phyloP scores from a whole-genome alignment of 1,284 basidiomycete species.

The Waitea zeae region DNA sequence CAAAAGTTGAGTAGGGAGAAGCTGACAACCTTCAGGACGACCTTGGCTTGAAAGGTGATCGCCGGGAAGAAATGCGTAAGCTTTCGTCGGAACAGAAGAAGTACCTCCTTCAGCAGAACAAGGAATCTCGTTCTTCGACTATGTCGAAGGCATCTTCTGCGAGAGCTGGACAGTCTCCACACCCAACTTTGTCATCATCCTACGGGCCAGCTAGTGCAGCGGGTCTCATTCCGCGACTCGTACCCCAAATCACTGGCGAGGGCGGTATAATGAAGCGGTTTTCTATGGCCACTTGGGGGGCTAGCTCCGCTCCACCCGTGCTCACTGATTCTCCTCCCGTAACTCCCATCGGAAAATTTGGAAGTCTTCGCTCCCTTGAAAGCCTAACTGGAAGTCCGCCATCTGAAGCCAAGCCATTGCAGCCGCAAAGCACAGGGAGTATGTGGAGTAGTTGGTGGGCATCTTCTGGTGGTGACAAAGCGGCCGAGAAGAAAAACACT shows the following conservation, averaged over 20 bases:
- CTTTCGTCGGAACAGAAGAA: slow-evolving; percentile 51
- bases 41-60: slow-evolving; percentile 57
- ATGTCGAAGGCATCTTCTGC: slow-evolving; percentile 15
- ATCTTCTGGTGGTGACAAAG: slow-evolving; percentile 38
- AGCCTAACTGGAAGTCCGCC: not conserved
- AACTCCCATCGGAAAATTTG: not conserved
- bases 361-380: not conserved
- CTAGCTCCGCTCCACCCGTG: slow-evolving; percentile 16
- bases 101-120: slow-evolving; percentile 45
- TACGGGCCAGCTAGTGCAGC: slow-evolving; percentile 43
- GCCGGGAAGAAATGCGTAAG: slow-evolving; percentile 46
- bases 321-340: slow-evolving; percentile 14
- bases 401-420: slow-evolving; percentile 19
- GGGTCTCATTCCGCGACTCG: slow-evolving; percentile 35
- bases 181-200: slow-evolving; percentile 26
- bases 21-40: slow-evolving; percentile 51
- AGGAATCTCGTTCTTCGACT: slow-evolving; percentile 15
- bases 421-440: slow-evolving; percentile 55
- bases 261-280: slow-evolving; percentile 53
- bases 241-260: slow-evolving; percentile 55
- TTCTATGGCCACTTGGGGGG: slow-evolving; percentile 52
- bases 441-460: slow-evolving; percentile 62
- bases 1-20: no score
- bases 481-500: slow-evolving; percentile 20
- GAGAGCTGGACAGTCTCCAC: slow-evolving; percentile 12